Percentiles rank a stretch among this genome's conserved stretches.
These are phyloP conservation scores for Amanita inopinata DNA, from an alignment of 768 basidiomycete species.

Conservation along the genomic window DNA sequence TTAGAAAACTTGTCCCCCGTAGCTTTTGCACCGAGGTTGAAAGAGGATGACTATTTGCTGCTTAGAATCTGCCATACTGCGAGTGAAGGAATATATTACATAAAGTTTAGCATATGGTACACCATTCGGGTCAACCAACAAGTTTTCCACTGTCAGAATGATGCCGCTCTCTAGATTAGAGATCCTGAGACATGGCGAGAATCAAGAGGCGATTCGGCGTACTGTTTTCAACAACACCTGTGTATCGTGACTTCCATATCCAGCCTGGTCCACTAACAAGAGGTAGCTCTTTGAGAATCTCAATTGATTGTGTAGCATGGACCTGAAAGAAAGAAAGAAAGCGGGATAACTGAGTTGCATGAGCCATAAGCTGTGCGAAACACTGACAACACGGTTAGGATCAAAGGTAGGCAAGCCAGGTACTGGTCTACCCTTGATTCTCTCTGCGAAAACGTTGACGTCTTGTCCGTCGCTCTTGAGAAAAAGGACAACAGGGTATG, in stretches of 20 bases:
- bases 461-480: slow-evolving; percentile 66
- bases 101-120: slow-evolving; percentile 53
- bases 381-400: slow-evolving; percentile 57
- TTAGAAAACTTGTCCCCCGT: slow-evolving; percentile 56
- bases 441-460: slow-evolving; percentile 56
- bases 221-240: slow-evolving; percentile 79
- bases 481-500: slow-evolving; percentile 72
- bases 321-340: slow-evolving; percentile 33
- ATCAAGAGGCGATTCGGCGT: slow-evolving; percentile 16
- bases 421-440: slow-evolving; percentile 31
- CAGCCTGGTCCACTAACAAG: slow-evolving; percentile 70
- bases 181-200: slow-evolving; percentile 1
- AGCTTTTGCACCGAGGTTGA: slow-evolving; percentile 60
- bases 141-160: slow-evolving; percentile 53
- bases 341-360: background rate
- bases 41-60: slow-evolving; percentile 44
- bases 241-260: slow-evolving; percentile 57
- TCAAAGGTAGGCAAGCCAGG: slow-evolving; percentile 66
- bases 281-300: slow-evolving; percentile 73
- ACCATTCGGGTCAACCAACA: slow-evolving; percentile 54
- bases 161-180: slow-evolving; percentile 56
- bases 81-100: slow-evolving; percentile 23
- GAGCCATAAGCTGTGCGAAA: background rate
- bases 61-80: background rate
- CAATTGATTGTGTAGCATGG: slow-evolving; percentile 72